phyloP scores from a whole-genome alignment of 441 rosid species.

The Dalechampia spathulata region DNA sequence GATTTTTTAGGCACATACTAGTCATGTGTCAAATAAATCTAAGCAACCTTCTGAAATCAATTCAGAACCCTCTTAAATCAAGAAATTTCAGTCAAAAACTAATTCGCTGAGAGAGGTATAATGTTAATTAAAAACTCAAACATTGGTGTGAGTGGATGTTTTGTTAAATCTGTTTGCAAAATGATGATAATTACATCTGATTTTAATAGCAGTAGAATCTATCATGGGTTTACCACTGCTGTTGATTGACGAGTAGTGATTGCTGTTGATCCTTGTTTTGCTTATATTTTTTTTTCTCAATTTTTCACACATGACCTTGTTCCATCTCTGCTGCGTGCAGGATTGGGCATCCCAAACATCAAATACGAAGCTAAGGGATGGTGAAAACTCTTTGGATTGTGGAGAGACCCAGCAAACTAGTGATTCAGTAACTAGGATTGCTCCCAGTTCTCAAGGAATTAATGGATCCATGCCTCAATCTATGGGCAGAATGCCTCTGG shows the following conservation, averaged over 20 bases:
- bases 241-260: background rate
- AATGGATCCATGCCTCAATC: constrained; percentile 32
- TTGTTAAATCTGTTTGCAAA: background rate
- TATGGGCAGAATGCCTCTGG: constrained; percentile 28
- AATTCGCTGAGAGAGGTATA: background rate
- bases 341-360: constrained; percentile 30
- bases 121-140: background rate
- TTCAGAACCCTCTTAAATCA: background rate
- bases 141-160: background rate
- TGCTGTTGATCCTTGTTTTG: background rate
- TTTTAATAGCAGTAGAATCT: background rate
- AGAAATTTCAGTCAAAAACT: background rate
- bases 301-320: constrained; percentile 3
- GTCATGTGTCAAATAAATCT: background rate
- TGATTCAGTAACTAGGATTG: constrained; percentile 30
- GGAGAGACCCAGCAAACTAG: constrained; percentile 32
- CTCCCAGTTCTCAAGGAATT: constrained; percentile 32
- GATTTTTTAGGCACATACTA: too few relatives aligned
- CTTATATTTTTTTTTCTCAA: constrained; percentile 4
- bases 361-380: constrained; percentile 35
- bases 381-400: constrained; percentile 27
- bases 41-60: background rate
- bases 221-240: background rate
- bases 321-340: constrained; percentile 22
- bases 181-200: background rate